phyloP scores from a whole-genome alignment of 352 stramenopile species.

The Phytophthora colocasiae region DNA sequence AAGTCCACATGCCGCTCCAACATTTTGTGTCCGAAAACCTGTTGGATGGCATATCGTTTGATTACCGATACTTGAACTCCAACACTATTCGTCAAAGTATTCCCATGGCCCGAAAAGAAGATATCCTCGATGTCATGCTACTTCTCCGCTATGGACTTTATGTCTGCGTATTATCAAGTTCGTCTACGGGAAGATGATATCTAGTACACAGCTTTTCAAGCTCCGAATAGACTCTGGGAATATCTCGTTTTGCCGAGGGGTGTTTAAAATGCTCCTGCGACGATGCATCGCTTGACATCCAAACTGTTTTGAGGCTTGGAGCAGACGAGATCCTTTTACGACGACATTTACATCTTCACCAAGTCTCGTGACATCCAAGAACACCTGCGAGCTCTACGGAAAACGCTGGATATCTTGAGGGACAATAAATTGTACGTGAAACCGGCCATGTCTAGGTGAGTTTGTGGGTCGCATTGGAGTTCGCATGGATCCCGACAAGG shows the following conservation, averaged over 20 bases:
- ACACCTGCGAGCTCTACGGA: background rate
- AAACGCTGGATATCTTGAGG: background rate
- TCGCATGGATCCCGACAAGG: slow-evolving; percentile 3
- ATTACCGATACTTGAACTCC: background rate
- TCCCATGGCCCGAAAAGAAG: background rate
- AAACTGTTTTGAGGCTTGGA: background rate
- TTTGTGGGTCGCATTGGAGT: too few relatives aligned
- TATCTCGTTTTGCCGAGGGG: too few relatives aligned
- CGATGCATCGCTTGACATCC: slow-evolving; percentile 11
- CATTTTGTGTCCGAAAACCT: slow-evolving; percentile 23
- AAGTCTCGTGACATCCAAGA: slow-evolving; percentile 2
- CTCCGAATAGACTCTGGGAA: too few relatives aligned
- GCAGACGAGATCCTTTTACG: slow-evolving; percentile 13
- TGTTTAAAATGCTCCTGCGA: too few relatives aligned
- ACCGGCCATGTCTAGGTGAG: background rate
- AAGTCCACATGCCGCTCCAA: slow-evolving; percentile 5
- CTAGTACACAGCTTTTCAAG: too few relatives aligned
- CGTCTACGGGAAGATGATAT: slow-evolving; percentile 10
- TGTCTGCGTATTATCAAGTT: slow-evolving; percentile 33
- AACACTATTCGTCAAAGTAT: background rate
- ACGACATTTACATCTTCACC: slow-evolving; percentile 17
- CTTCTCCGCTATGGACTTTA: slow-evolving; percentile 28
- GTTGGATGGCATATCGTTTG: slow-evolving; percentile 9
- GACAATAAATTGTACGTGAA: slow-evolving; percentile 16
- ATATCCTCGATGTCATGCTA: background rate